A percentile compares a stretch with the other conserved stretches of the same genome.
Evolutionary conservation across 2,329 filamentous ascomycete genomes (phyloP).

Genomic region (Cladophialophora psammophila): DNA sequence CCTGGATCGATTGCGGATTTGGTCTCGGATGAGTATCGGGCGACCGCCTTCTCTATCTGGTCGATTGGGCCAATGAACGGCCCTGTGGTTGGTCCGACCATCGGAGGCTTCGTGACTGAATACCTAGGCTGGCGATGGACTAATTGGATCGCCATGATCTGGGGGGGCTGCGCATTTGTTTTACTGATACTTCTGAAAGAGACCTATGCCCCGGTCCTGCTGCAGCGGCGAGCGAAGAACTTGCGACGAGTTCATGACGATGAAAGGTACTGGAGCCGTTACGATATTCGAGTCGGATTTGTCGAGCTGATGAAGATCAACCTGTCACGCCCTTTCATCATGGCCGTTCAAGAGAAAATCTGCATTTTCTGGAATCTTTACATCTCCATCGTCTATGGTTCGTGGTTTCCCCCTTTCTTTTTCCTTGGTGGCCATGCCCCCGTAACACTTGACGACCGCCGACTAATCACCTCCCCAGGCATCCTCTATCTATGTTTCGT

Average conservation of each 20-base stretch:
- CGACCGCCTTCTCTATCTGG: slow-evolving; percentile 84
- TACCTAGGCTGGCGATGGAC: slow-evolving; percentile 86
- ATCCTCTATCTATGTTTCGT: slow-evolving; percentile 92
- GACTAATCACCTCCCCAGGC: slow-evolving; percentile 43
- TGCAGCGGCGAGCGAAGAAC: slow-evolving; percentile 70
- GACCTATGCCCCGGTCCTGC: slow-evolving; percentile 76
- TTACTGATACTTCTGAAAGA: slow-evolving; percentile 71
- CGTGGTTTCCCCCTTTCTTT: slow-evolving; percentile 7
- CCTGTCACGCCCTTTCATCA: slow-evolving; percentile 76
- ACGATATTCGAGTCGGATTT: slow-evolving; percentile 75
- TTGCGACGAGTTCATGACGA: slow-evolving; percentile 74
- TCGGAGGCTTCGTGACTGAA: slow-evolving; percentile 78
- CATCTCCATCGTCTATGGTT: slow-evolving; percentile 75
- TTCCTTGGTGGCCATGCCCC: slow-evolving; percentile 4
- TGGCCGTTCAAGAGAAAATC: slow-evolving; percentile 84
- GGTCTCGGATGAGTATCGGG: slow-evolving; percentile 78
- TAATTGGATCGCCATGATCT: slow-evolving; percentile 80
- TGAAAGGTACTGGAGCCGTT: slow-evolving; percentile 77
- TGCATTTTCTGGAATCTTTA: slow-evolving; percentile 79
- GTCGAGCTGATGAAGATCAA: slow-evolving; percentile 74
- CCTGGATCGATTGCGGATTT: slow-evolving; percentile 86
- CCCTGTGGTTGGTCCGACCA: slow-evolving; percentile 69
- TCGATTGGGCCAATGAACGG: slow-evolving; percentile 85
- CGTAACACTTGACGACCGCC: not conserved
- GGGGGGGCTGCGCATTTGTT: slow-evolving; percentile 67